A percentile compares a stretch with the other conserved stretches of the same genome.
phyloP scores from a whole-genome alignment of 441 rosid species.

The Metrosideros polymorpha region DNA sequence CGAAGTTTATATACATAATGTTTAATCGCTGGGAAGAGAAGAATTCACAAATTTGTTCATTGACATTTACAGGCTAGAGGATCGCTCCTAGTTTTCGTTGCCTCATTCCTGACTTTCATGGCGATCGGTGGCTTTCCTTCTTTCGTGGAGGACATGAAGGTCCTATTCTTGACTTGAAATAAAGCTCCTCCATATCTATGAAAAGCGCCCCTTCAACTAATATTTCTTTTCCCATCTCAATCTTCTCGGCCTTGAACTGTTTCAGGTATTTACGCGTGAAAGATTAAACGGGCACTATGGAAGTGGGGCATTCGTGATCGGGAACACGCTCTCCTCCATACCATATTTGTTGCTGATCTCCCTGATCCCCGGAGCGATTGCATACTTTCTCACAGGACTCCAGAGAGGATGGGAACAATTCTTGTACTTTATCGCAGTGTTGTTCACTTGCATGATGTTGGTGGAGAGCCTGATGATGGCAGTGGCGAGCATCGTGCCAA shows the following conservation, averaged over 20 bases:
- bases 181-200: neutral
- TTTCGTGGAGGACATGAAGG: constrained; percentile 14
- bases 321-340: neutral
- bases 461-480: constrained; percentile 14
- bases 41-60: neutral
- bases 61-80: constrained; percentile 5
- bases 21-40: neutral
- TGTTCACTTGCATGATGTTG: constrained; percentile 1
- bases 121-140: constrained; percentile 14
- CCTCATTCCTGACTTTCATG: constrained; percentile 8
- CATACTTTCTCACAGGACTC: neutral
- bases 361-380: neutral
- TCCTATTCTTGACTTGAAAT: neutral
- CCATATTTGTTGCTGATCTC: constrained; percentile 5
- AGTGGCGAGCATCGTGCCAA: constrained; percentile 3
- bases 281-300: constrained; percentile 8
- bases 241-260: neutral
- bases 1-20: neutral
- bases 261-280: constrained; percentile 6
- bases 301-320: neutral
- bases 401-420: neutral
- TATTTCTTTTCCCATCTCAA: neutral
- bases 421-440: neutral
- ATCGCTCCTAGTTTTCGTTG: neutral
- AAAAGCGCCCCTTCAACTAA: neutral